phyloP scores from a whole-genome alignment of 257 asterid genomes.

The Lycium ferocissimum region DNA sequence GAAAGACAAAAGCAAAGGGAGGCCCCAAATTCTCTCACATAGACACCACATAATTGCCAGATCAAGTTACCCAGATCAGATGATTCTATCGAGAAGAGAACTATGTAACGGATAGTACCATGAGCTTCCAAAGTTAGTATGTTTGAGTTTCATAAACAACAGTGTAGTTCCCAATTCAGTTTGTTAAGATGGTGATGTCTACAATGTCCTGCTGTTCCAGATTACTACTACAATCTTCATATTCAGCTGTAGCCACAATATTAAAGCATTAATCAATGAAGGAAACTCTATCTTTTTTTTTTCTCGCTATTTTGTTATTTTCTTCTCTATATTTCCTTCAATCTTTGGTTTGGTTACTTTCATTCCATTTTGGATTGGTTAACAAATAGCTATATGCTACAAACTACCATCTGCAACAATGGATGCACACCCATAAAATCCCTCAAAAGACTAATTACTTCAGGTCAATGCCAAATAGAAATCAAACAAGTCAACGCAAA shows the following conservation, averaged over 20 bases:
- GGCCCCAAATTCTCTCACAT: neutral
- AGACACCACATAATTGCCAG: constrained; percentile 15
- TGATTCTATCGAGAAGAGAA: neutral
- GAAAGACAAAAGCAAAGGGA: neutral
- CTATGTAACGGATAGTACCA: neutral
- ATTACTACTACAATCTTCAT: neutral
- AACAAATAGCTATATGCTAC: neutral
- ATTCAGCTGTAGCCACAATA: neutral
- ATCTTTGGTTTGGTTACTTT: neutral
- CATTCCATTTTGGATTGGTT: neutral
- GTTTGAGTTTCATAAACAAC: neutral
- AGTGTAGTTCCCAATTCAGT: neutral
- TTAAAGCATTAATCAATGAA: neutral
- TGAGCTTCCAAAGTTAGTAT: constrained; percentile 17
- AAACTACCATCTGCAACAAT: neutral
- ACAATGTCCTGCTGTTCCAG: neutral
- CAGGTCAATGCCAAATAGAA: constrained; percentile 7
- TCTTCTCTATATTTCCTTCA: neutral
- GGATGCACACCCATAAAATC: constrained; percentile 14
- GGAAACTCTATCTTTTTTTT: neutral
- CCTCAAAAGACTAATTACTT: neutral
- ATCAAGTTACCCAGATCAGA: constrained; percentile 1
- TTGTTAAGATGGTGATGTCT: neutral
- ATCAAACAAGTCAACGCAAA: constrained; percentile 19
- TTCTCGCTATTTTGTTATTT: neutral